Percentiles rank a stretch among this genome's conserved stretches.
phyloP scores from a whole-genome alignment of 208 protist species.

The Crithidia fasciculata region DNA sequence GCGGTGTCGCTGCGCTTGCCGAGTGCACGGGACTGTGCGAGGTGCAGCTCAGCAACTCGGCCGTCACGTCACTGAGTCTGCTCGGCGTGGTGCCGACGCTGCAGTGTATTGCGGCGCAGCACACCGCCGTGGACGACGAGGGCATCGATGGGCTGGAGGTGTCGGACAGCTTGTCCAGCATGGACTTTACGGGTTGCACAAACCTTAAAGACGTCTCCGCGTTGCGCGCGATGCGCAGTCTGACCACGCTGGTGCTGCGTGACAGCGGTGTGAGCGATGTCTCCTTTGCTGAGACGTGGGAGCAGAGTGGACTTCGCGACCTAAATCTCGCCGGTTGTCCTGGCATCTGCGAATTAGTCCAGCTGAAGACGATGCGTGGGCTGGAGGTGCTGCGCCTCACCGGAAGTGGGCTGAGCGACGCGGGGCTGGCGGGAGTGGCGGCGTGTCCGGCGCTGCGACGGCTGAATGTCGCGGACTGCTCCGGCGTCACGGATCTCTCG shows the following conservation, averaged over 20 bases:
- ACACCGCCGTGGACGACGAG: conserved; percentile 35
- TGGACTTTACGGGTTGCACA: conserved; percentile 43
- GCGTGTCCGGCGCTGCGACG: conserved; percentile 16
- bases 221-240: conserved; percentile 28
- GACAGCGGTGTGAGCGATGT: conserved; percentile 42
- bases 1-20: conserved; percentile 35
- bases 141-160: conserved; percentile 27
- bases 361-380: conserved; percentile 1
- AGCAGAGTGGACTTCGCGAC: conserved; percentile 5
- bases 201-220: conserved; percentile 30
- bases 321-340: conserved; percentile 10
- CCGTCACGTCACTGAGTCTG: conserved; percentile 35
- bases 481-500: conserved; percentile 6
- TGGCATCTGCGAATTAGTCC: conserved; percentile 1
- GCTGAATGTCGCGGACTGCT: conserved; percentile 28
- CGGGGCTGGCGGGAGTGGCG: not conserved
- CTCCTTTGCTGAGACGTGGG: conserved; percentile 22
- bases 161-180: conserved; percentile 33
- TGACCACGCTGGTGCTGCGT: conserved; percentile 32
- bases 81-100: conserved; percentile 33
- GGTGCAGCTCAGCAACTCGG: conserved; percentile 36
- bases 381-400: conserved; percentile 9
- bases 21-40: conserved; percentile 36
- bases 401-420: conserved; percentile 13
- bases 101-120: conserved; percentile 28